A percentile compares a stretch with the other conserved stretches of the same genome.
phyloP scores from a whole-genome alignment of 768 basidiomycete species.

The Lactifluus rugatus region DNA sequence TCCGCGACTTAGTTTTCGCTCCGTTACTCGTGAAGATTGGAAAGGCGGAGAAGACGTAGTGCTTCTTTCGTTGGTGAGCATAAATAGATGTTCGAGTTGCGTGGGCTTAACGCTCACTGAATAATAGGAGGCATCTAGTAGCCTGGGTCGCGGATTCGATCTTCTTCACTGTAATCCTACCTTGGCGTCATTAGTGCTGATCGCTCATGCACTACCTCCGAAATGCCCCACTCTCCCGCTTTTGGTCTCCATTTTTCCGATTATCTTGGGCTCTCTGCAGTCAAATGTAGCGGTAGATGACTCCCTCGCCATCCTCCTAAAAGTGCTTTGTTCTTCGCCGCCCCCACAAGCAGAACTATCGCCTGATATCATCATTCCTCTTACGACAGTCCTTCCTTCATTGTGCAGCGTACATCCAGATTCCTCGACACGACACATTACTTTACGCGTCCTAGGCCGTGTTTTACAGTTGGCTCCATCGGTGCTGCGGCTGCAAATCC shows the following conservation, averaged over 20 bases:
- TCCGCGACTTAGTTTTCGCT: conserved; percentile 10
- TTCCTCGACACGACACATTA: conserved; percentile 45
- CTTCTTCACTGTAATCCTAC: conserved; percentile 12
- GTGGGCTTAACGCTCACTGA: not conserved
- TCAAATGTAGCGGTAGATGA: conserved; percentile 48
- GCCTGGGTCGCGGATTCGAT: conserved; percentile 7
- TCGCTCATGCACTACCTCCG: conserved; percentile 6
- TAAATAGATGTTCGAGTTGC: not conserved
- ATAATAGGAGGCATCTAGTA: conserved; percentile 2
- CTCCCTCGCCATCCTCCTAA: conserved; percentile 46
- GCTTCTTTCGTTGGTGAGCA: conserved; percentile 13
- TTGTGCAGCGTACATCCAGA: conserved; percentile 57
- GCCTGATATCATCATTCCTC: conserved; percentile 38
- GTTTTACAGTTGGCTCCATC: conserved; percentile 42
- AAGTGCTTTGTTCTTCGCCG: conserved; percentile 20
- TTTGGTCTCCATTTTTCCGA: conserved; percentile 29
- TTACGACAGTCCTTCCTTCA: conserved; percentile 42
- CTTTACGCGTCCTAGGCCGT: conserved; percentile 49
- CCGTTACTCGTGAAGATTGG: conserved; percentile 16
- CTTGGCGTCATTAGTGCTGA: conserved; percentile 15
- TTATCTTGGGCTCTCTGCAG: conserved; percentile 43
- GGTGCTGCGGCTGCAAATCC: conserved; percentile 40
- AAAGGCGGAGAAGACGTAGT: conserved; percentile 16
- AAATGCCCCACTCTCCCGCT: not conserved
- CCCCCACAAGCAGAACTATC: conserved; percentile 24